Evolutionary conservation across 768 basidiomycete species (phyloP).

Genomic region (Lactarius hengduanensis): DNA sequence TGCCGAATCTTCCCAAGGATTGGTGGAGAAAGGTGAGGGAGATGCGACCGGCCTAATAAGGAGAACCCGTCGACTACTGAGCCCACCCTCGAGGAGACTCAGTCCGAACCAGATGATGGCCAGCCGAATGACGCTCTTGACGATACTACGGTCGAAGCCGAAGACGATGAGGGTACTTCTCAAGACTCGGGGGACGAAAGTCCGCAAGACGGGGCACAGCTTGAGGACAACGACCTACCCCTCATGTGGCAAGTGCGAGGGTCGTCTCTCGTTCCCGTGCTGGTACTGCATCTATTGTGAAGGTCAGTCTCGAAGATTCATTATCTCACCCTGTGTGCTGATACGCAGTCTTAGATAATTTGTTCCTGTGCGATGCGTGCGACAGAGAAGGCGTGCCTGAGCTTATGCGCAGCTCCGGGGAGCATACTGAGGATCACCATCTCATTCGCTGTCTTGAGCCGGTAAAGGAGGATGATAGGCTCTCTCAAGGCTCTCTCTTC

Average conservation of each 20-base stretch:
- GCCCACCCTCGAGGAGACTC: background rate
- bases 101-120: background rate
- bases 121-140: background rate
- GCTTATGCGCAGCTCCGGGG: background rate
- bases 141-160: background rate
- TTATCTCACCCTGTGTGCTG: background rate
- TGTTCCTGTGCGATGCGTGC: conserved; percentile 26
- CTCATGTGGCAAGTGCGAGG: conserved; percentile 30
- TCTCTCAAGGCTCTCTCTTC: background rate
- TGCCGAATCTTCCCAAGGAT: background rate
- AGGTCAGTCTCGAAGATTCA: conserved; percentile 11
- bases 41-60: background rate
- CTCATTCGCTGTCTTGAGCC: conserved; percentile 15
- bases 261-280: conserved; percentile 31
- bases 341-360: conserved; percentile 7
- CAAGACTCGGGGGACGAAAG: background rate
- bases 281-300: conserved; percentile 37
- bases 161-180: background rate
- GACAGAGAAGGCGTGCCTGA: conserved; percentile 15
- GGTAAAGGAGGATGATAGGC: background rate
- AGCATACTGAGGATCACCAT: conserved; percentile 7
- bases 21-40: background rate
- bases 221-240: conserved; percentile 14
- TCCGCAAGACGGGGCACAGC: too few relatives aligned
- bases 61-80: background rate